Percentiles rank a stretch among this genome's conserved stretches.
phyloP scores from a whole-genome alignment of 371 early-diverging fungal species.

The Cokeromyces recurvatus region DNA sequence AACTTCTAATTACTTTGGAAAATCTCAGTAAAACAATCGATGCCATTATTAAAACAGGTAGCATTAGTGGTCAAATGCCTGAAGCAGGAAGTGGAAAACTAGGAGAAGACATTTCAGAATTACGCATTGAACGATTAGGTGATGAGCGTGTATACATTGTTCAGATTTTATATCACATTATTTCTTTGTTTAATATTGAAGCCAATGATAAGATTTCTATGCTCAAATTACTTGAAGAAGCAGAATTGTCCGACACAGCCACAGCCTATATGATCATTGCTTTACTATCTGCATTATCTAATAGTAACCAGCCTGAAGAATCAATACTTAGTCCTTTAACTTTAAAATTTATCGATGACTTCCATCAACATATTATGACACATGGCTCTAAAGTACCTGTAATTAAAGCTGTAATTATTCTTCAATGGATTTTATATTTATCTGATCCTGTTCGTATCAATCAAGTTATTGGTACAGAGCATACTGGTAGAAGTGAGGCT shows the following conservation, averaged over 20 bases:
- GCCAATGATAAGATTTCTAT: constrained; percentile 44
- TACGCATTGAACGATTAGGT: constrained; percentile 40
- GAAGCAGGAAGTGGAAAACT: constrained; percentile 26
- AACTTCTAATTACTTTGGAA: constrained; percentile 18
- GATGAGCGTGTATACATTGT: constrained; percentile 58
- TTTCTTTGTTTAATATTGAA: constrained; percentile 48
- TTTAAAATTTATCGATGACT: constrained; percentile 12
- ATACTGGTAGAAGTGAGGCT: constrained; percentile 48
- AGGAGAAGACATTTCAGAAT: constrained; percentile 41
- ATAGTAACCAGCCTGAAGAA: constrained; percentile 1
- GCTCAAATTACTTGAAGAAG: constrained; percentile 48
- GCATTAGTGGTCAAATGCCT: constrained; percentile 25
- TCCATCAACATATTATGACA: constrained; percentile 28
- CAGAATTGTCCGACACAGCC: constrained; percentile 49
- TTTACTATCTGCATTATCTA: constrained; percentile 52
- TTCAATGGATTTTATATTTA: constrained; percentile 60
- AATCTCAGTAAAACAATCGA: constrained; percentile 18
- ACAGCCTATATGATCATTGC: constrained; percentile 51
- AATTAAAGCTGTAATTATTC: constrained; percentile 54
- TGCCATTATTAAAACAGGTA: constrained; percentile 23
- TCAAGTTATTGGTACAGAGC: constrained; percentile 22
- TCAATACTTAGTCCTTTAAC: background rate
- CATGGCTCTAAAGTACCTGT: constrained; percentile 50
- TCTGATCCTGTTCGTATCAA: constrained; percentile 46
- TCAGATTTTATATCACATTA: constrained; percentile 52